These are phyloP conservation scores for Papiliotrema nemorosa DNA, from an alignment of 1,284 basidiomycete genomes.

Conservation along the genomic window DNA sequence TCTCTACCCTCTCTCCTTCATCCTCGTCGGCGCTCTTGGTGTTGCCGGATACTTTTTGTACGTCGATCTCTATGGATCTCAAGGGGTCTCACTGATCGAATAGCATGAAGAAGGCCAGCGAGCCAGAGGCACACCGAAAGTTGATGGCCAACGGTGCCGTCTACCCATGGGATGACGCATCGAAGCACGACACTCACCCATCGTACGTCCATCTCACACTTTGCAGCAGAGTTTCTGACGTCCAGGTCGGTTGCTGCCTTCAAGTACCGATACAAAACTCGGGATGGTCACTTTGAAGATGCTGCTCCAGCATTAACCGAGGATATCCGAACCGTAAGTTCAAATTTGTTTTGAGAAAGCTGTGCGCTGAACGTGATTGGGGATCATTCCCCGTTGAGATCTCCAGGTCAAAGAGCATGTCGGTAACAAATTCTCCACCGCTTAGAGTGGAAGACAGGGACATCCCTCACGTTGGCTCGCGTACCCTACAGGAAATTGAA, in stretches of 20 bases:
- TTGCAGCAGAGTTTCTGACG: not conserved
- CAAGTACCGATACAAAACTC: constrained; percentile 50
- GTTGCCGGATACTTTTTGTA: constrained; percentile 48
- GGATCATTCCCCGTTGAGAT: constrained; percentile 4
- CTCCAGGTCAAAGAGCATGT: constrained; percentile 15
- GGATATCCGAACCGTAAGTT: constrained; percentile 36
- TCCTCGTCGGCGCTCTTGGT: constrained; percentile 41
- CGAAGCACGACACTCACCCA: constrained; percentile 41
- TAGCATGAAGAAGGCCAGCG: constrained; percentile 40
- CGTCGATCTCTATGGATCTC: constrained; percentile 18
- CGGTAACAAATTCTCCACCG: constrained; percentile 17
- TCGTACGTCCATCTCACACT: constrained; percentile 24
- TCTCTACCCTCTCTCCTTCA: constrained; percentile 45
- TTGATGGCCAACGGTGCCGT: constrained; percentile 35
- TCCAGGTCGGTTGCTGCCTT: constrained; percentile 41
- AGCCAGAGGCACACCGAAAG: constrained; percentile 28
- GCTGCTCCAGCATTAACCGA: constrained; percentile 38
- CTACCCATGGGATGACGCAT: constrained; percentile 42
- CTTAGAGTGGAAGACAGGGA: not conserved
- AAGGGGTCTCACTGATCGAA: not conserved
- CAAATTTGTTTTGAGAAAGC: not conserved
- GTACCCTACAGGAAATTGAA: constrained; percentile 3
- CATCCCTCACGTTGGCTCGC: not conserved
- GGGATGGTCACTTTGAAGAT: constrained; percentile 47
- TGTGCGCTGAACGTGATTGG: constrained; percentile 1